Evolutionary conservation across 768 basidiomycete species (phyloP).

Genomic region (Favolaschia claudopus): DNA sequence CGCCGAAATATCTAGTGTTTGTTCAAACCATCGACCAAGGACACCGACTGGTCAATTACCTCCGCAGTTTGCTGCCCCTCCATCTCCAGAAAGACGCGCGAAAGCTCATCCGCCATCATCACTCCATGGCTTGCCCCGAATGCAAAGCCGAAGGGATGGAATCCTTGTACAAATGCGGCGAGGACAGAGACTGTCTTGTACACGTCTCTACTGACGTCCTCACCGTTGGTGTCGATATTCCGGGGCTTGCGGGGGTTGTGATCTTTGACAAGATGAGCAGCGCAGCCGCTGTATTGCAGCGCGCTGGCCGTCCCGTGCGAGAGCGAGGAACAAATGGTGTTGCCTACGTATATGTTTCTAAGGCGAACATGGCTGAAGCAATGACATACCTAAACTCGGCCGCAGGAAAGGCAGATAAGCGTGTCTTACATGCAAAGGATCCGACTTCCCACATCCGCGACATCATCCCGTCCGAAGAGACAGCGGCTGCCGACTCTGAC

Average conservation of each 20-base stretch:
- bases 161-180: background rate
- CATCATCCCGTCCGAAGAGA: background rate
- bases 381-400: background rate
- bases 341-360: slow-evolving; percentile 1
- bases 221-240: slow-evolving; percentile 4
- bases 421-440: background rate
- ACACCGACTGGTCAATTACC: background rate
- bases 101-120: slow-evolving; percentile 4
- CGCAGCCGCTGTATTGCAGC: background rate
- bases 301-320: slow-evolving; percentile 1
- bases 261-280: background rate
- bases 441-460: background rate
- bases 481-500: background rate
- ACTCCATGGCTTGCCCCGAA: background rate
- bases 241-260: background rate
- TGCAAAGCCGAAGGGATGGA: slow-evolving; percentile 1
- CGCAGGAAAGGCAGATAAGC: background rate
- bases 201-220: slow-evolving; percentile 6
- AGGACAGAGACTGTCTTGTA: background rate
- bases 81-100: slow-evolving; percentile 7
- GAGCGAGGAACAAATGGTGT: background rate
- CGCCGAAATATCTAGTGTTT: background rate
- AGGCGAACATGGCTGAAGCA: slow-evolving; percentile 3
- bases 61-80: background rate
- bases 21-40: background rate